phyloP scores from a whole-genome alignment of 2,329 filamentous ascomycete genomes.

The Fusarium coffeatum region DNA sequence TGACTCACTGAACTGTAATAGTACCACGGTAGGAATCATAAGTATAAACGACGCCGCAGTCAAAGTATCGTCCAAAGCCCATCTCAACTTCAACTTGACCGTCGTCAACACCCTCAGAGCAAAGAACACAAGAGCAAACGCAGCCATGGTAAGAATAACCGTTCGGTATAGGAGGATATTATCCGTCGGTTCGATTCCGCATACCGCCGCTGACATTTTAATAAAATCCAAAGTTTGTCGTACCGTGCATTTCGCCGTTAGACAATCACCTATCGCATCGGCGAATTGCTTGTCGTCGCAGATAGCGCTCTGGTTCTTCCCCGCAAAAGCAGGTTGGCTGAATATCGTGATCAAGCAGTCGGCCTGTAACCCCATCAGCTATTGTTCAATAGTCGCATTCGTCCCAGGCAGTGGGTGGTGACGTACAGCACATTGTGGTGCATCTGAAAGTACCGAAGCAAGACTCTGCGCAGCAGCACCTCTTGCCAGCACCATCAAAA shows the following conservation, averaged over 20 bases:
- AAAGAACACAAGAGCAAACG: not conserved
- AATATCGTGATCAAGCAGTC: not conserved
- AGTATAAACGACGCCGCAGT: not conserved
- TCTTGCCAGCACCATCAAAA: not conserved
- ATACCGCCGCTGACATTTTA: not conserved
- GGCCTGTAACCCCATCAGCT: not conserved
- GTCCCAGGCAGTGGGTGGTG: too few relatives aligned
- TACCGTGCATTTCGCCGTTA: slow-evolving; percentile 5
- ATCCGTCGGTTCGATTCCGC: slow-evolving; percentile 3
- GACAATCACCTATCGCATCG: not conserved
- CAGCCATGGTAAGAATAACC: not conserved
- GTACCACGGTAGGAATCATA: not conserved
- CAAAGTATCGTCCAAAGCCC: slow-evolving; percentile 19
- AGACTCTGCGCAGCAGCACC: not conserved
- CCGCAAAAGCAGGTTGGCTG: not conserved
- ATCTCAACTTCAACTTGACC: not conserved
- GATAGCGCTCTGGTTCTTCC: not conserved
- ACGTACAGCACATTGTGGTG: not conserved
- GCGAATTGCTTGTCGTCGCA: slow-evolving; percentile 2
- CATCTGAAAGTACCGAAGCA: not conserved
- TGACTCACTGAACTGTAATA: slow-evolving; percentile 6
- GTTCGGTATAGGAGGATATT: not conserved
- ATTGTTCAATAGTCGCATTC: not conserved
- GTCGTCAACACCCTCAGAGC: not conserved
- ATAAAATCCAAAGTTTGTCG: slow-evolving; percentile 23